phyloP scores from a whole-genome alignment of 1,284 basidiomycete genomes.

The Termitomyces sp. region DNA sequence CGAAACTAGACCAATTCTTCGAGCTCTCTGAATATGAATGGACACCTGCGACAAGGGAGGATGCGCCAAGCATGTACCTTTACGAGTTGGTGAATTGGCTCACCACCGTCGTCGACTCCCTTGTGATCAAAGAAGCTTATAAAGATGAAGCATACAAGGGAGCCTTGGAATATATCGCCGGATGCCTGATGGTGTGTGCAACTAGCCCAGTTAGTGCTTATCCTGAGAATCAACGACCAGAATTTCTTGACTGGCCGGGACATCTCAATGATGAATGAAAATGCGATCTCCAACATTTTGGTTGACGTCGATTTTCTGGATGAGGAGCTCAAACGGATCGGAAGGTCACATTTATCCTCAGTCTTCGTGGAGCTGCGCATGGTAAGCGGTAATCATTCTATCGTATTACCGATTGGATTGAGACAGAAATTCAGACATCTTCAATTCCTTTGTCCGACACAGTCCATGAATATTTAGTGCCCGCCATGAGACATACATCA shows the following conservation, averaged over 20 bases:
- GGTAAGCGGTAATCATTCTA: constrained; percentile 41
- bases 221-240: constrained; percentile 35
- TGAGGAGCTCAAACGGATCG: constrained; percentile 71
- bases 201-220: neutral
- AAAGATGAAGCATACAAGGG: constrained; percentile 87
- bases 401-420: constrained; percentile 7
- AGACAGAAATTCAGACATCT: constrained; percentile 51
- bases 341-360: constrained; percentile 63
- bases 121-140: constrained; percentile 79
- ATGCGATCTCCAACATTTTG: constrained; percentile 77
- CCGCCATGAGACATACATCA: constrained; percentile 65
- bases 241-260: constrained; percentile 75
- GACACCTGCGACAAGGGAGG: constrained; percentile 66
- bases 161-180: constrained; percentile 82
- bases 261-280: constrained; percentile 83
- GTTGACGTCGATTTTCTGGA: constrained; percentile 85
- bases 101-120: constrained; percentile 92
- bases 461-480: constrained; percentile 77
- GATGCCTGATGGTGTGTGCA: constrained; percentile 71
- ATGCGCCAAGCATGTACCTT: constrained; percentile 86
- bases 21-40: constrained; percentile 94
- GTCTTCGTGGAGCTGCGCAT: constrained; percentile 79
- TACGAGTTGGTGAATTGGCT: constrained; percentile 96
- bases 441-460: constrained; percentile 71
- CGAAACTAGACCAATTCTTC: constrained; percentile 96